Base-by-base conservation (phyloP, 805 yeast species). In the Wickerhamiella occidentalis region DNA sequence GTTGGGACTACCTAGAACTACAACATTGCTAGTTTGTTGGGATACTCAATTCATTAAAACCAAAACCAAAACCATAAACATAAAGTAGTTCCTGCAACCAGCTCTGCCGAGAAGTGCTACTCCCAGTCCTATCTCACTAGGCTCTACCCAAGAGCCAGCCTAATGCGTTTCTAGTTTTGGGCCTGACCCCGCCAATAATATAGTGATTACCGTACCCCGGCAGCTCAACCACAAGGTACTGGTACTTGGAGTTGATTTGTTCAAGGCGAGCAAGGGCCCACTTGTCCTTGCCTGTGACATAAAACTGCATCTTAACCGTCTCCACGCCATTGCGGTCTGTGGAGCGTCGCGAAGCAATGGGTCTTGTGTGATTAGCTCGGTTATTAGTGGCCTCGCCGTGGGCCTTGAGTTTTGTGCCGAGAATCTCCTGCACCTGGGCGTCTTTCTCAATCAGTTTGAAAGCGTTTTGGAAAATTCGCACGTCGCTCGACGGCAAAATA, bases 401-500 rank as follows among this genome's bases (percentile, higher is more conserved):
- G 0, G 95, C 96, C 61, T 82, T 82, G 47, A 88, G 68, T 60
- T 85, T 75, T 49, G 73, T 75, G 2, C 75, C 74, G 35, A 88
- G 68, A 26, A 79, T 63, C 54, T 70, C 67, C 56, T 79, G 79
- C 2, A 82, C 80, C 35, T 63, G 64, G 45, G 73, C 72, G 63
- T 82, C 85, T 52, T 80, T 70, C 61, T 88, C 90, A 35, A 86
- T 76, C 57, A 84, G 67, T 11, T 77, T 74, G 28, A 87, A 87
- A 1, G 94, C 94, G 57, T 85, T 76, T 67, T 88, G 87, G 70
- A 88, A 88, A 1, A 94, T 78, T 55, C 82, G 83, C 0, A 95
- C 88, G 61, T 88, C 96, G 21, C 95, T 94, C 1, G 94, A 81
- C 8, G 96, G 96, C 44, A 88, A 75, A 55, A 85, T 78, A 28